Conservation (phyloP, 2,329 filamentous ascomycete genomes). For the Diaporthe sp. region DNA sequence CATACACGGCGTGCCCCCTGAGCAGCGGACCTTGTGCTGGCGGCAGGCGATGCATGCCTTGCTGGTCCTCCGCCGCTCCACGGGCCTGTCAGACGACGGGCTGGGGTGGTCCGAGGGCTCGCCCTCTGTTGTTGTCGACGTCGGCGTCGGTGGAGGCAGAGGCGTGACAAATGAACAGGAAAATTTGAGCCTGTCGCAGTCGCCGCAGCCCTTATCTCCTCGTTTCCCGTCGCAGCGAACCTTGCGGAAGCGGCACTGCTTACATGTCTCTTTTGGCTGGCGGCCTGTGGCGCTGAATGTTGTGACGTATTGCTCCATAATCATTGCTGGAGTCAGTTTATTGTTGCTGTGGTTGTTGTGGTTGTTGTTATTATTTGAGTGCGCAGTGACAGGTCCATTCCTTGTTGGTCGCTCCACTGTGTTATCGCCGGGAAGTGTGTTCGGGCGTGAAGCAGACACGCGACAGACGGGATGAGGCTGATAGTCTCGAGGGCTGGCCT, state of each 20-base stretch:
- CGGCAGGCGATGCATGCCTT: constrained; percentile 40
- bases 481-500: constrained; percentile 10
- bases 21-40: constrained; percentile 40
- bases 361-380: not conserved
- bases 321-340: not conserved
- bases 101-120: constrained; percentile 28
- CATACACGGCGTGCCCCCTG: constrained; percentile 36
- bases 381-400: constrained; percentile 20
- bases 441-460: not conserved
- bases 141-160: constrained; percentile 35
- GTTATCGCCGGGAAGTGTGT: constrained; percentile 4
- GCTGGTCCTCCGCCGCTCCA: constrained; percentile 39
- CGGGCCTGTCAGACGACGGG: constrained; percentile 34
- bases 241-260: constrained; percentile 41
- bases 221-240: constrained; percentile 37
- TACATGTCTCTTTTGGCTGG: constrained; percentile 41
- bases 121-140: constrained; percentile 12
- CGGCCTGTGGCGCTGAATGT: constrained; percentile 42
- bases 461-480: constrained; percentile 19
- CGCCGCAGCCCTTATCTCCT: constrained; percentile 38
- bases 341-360: not conserved
- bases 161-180: constrained; percentile 39
- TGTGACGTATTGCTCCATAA: constrained; percentile 42
- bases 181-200: constrained; percentile 40
- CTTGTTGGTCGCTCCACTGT: constrained; percentile 13